A percentile compares a stretch with the other conserved stretches of the same genome.
phyloP scores from a whole-genome alignment of 2,329 filamentous ascomycete genomes.

The Penicillium sp. region DNA sequence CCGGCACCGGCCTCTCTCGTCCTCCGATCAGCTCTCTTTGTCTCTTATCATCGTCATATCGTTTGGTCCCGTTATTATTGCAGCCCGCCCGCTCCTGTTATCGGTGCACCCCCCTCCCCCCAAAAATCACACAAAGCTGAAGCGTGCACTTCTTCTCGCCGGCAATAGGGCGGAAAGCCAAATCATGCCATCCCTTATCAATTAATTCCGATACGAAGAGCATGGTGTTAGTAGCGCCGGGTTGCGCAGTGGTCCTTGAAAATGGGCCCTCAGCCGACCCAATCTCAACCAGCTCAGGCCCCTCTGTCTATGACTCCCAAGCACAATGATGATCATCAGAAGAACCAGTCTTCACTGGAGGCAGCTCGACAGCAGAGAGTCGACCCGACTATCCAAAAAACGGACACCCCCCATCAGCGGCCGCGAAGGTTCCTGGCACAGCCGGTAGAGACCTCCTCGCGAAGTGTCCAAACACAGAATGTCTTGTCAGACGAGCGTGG shows the following conservation, averaged over 20 bases:
- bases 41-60: neutral
- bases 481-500: neutral
- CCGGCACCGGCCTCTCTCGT: too few relatives aligned
- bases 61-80: neutral
- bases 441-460: slow-evolving; percentile 48
- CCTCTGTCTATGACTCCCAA: neutral
- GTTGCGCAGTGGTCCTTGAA: neutral
- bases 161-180: neutral
- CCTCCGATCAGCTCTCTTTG: neutral
- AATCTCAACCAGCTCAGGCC: neutral
- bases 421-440: slow-evolving; percentile 42
- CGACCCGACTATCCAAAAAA: neutral
- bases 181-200: neutral
- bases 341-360: neutral
- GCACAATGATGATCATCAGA: neutral
- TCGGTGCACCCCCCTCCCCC: neutral
- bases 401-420: slow-evolving; percentile 2
- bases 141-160: neutral
- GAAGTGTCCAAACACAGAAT: slow-evolving; percentile 35
- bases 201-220: neutral
- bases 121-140: neutral
- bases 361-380: neutral
- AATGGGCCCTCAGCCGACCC: slow-evolving; percentile 5
- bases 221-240: slow-evolving; percentile 5
- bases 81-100: neutral